phyloP scores from a whole-genome alignment of 1,284 basidiomycete species.

The Tylopilus orsonianus region DNA sequence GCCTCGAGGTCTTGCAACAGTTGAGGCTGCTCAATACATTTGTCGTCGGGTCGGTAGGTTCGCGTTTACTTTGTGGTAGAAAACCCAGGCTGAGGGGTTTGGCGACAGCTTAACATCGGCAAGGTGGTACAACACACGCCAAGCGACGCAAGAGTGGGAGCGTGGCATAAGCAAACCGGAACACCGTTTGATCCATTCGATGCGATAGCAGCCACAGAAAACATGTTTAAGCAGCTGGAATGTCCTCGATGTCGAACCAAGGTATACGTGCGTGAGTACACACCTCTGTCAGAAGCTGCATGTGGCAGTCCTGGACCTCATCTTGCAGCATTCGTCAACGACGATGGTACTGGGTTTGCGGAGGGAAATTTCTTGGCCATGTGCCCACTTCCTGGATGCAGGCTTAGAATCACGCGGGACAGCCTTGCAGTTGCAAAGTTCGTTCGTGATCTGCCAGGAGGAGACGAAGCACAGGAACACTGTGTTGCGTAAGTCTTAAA shows the following conservation, averaged over 20 bases:
- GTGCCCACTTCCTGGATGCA: constrained; percentile 34
- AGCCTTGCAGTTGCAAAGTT: constrained; percentile 38
- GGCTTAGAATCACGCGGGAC: constrained; percentile 32
- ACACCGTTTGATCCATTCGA: constrained; percentile 38
- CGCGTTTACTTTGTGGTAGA: neutral
- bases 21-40: constrained; percentile 25
- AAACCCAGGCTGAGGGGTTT: neutral
- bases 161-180: constrained; percentile 34
- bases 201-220: constrained; percentile 24
- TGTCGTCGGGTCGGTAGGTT: constrained; percentile 23
- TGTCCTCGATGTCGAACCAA: constrained; percentile 38
- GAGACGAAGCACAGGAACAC: constrained; percentile 12
- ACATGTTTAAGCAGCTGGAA: constrained; percentile 23
- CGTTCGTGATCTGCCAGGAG: constrained; percentile 31
- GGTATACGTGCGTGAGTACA: constrained; percentile 32
- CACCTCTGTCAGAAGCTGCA: neutral
- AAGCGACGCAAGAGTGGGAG: constrained; percentile 16
- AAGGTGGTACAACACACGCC: constrained; percentile 23
- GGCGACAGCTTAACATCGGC: constrained; percentile 26
- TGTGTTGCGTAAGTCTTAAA: constrained; percentile 22
- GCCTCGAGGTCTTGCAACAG: constrained; percentile 28
- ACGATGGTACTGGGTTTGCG: constrained; percentile 34
- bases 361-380: constrained; percentile 31
- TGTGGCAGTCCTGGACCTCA: neutral
- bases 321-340: constrained; percentile 33